phyloP scores from a whole-genome alignment of 805 yeast genomes.

The Saturnispora kantuleensis region DNA sequence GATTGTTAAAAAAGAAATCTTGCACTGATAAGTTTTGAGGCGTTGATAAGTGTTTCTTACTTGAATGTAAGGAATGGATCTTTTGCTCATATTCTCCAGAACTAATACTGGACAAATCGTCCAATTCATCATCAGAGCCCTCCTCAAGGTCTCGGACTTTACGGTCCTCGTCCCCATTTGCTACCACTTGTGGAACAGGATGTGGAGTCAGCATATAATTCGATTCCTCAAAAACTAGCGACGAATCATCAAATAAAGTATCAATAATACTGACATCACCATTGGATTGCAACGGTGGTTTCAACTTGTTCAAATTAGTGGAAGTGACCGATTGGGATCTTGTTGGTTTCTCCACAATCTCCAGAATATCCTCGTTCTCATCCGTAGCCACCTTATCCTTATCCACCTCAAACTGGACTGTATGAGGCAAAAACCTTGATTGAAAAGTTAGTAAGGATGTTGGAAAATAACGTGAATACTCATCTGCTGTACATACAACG shows the following conservation, averaged over 20 bases:
- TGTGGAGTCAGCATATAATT: neutral
- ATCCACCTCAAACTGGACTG: constrained; percentile 55
- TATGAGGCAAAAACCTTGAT: constrained; percentile 57
- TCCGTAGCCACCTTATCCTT: constrained; percentile 12
- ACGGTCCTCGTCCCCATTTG: neutral
- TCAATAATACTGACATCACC: constrained; percentile 7
- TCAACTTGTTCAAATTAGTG: neutral
- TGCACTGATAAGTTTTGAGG: constrained; percentile 35
- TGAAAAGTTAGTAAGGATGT: constrained; percentile 2
- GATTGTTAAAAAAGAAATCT: constrained; percentile 40
- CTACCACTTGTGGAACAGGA: neutral
- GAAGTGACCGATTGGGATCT: neutral
- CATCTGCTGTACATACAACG: constrained; percentile 39
- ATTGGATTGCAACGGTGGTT: constrained; percentile 2
- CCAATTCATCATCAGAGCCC: constrained; percentile 12
- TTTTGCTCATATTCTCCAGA: constrained; percentile 5
- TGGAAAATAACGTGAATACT: neutral
- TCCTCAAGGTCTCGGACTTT: neutral
- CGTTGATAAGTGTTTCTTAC: neutral
- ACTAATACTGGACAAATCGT: constrained; percentile 6
- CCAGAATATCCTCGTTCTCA: constrained; percentile 19
- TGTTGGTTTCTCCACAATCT: constrained; percentile 15
- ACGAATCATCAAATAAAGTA: neutral
- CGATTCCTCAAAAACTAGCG: neutral
- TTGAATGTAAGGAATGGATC: constrained; percentile 5